A percentile compares a stretch with the other conserved stretches of the same genome.
These are phyloP conservation scores for Westerdykella ornata DNA, from an alignment of 2,329 filamentous ascomycete species.

Conservation along the genomic window DNA sequence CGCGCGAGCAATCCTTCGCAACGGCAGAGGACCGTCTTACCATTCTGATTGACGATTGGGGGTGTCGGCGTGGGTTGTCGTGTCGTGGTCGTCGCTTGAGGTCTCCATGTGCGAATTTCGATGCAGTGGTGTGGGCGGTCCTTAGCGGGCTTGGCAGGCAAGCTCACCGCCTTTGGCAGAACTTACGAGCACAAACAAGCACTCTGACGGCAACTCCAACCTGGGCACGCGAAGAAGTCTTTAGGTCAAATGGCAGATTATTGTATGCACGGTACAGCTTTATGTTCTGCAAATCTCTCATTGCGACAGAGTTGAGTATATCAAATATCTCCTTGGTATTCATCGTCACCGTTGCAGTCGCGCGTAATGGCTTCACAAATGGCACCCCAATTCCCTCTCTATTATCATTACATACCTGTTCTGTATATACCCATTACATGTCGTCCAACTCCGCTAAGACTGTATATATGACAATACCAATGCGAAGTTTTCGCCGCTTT, in stretches of 20 bases:
- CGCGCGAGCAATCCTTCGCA: too few species aligned
- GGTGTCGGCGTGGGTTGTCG: slow-evolving; percentile 22
- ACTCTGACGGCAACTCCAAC: too few species aligned
- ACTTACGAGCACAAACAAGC: too few species aligned
- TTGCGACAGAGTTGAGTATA: too few species aligned
- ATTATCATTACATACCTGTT: slow-evolving; percentile 34
- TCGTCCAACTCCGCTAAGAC: slow-evolving; percentile 15
- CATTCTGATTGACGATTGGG: slow-evolving; percentile 33
- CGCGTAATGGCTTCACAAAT: too few species aligned
- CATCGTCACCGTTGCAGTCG: too few species aligned
- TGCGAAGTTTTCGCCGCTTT: slow-evolving; percentile 24
- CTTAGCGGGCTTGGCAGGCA: slow-evolving; percentile 4
- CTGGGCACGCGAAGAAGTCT: too few species aligned
- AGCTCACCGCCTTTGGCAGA: slow-evolving; percentile 15
- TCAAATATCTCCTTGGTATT: too few species aligned
- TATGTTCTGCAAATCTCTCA: too few species aligned
- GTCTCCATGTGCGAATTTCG: slow-evolving; percentile 1
- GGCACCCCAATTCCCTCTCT: neutral
- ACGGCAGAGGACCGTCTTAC: too few species aligned
- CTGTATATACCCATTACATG: slow-evolving; percentile 17
- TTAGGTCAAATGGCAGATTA: too few species aligned
- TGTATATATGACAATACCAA: slow-evolving; percentile 28
- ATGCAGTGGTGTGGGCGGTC: neutral
- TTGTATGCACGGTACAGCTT: too few species aligned
- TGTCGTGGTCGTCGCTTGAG: slow-evolving; percentile 27